Base-by-base conservation (phyloP, 176 grass and related monocot species). In the Miscanthus lutarioriparius region DNA sequence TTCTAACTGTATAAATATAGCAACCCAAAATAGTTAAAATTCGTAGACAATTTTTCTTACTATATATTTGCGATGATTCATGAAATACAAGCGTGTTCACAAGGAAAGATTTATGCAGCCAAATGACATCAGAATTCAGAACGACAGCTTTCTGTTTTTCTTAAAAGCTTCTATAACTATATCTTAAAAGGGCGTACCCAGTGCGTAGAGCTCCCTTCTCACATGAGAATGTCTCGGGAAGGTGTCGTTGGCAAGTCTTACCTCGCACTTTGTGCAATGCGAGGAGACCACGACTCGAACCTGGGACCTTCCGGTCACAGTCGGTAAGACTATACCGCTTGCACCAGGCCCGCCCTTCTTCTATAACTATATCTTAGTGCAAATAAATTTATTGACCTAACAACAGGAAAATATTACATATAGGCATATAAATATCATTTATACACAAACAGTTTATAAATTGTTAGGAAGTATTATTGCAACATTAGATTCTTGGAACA, bases 311-410 rank as follows among this genome's bases (percentile, higher is more conserved):
- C n/a, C n/a, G n/a, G n/a, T n/a, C n/a, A n/a, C n/a, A n/a, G n/a
- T n/a, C n/a, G n/a, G n/a, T n/a, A n/a, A n/a, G n/a, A n/a, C n/a
- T n/a, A n/a, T n/a, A n/a, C n/a, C n/a, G n/a, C n/a, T n/a, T n/a
- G n/a, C n/a, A n/a, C n/a, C n/a, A n/a, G n/a, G n/a, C n/a, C n/a
- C n/a, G n/a, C n/a, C n/a, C n/a, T n/a, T n/a, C n/a, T n/a, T n/a
- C 17, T 36, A 56, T 7, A 37, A 11, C 37, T 10, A 36, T 0
- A n/a, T 4, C 30, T n/a, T 76, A 38, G 10, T 76, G 51, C 51
- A 59, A 20, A 76, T 76, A 76, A 76, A 23, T 56, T 75, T 76
- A 76, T 53, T 72, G 22, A 70, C 35, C 67, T 62, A 69, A 79
- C 49, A 79, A n/a, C 37, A 61, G 14, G 13, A 26, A 36, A 26